phyloP scores from a whole-genome alignment of 352 stramenopile species.

The Globisporangium paddicum region DNA sequence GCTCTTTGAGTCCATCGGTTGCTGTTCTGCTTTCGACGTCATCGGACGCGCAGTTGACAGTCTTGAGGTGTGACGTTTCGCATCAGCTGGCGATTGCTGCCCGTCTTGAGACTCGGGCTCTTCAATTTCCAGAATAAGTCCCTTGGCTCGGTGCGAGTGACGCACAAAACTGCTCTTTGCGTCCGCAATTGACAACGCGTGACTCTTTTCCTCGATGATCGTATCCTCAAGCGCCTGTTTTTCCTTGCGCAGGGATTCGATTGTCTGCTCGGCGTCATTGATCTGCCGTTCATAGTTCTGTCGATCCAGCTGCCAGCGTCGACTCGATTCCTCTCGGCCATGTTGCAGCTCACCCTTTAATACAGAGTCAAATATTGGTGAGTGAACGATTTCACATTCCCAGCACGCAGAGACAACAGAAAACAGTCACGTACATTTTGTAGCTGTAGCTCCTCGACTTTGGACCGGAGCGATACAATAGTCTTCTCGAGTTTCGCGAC shows the following conservation, averaged over 20 bases:
- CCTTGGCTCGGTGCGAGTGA: conserved; percentile 3
- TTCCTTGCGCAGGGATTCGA: conserved; percentile 47
- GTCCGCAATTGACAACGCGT: neutral
- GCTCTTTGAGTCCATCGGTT: neutral
- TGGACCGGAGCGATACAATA: conserved; percentile 41
- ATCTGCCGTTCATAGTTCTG: conserved; percentile 66
- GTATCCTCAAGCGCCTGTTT: conserved; percentile 61
- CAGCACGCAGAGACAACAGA: conserved; percentile 2
- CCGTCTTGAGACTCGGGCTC: conserved; percentile 6
- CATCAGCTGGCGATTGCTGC: conserved; percentile 9
- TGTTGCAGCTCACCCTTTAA: conserved; percentile 53
- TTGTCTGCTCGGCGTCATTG: conserved; percentile 52
- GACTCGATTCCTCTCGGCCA: conserved; percentile 50
- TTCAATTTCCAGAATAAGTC: conserved; percentile 5
- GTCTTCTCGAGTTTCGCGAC: conserved; percentile 56
- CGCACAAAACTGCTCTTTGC: conserved; percentile 11
- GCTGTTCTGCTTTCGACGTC: conserved; percentile 1
- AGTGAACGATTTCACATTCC: neutral
- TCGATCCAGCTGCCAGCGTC: conserved; percentile 63
- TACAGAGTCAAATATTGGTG: neutral
- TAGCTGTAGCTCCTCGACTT: conserved; percentile 65
- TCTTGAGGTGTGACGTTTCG: neutral
- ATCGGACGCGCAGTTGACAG: neutral
- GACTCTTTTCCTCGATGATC: conserved; percentile 32
- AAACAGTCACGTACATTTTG: conserved; percentile 55